Base-by-base conservation (phyloP, 2,329 filamentous ascomycete genomes). In the Coniochaeta sp. region DNA sequence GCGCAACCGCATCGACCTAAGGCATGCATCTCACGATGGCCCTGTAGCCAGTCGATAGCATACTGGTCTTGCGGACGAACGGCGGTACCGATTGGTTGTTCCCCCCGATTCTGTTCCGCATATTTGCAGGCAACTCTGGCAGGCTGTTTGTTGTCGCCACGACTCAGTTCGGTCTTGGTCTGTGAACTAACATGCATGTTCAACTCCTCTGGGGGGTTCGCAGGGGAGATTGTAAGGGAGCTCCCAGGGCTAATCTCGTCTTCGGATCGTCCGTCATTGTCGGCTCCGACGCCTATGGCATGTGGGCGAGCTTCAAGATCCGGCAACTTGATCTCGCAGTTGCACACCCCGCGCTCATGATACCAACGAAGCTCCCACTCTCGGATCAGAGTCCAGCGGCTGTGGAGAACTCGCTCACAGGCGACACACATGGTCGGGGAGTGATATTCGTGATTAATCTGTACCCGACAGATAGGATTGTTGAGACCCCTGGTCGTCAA, bases 301-400 rank as follows among this genome's bases (percentile, higher is more conserved):
- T 73, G 70, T 0, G 76, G 75, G 22, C 68, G 67, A 58, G 70
- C 65, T 7, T 65, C 42, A 1, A 74, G 64, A 19, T 70, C 66
- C 0, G 75, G 77, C 59, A 78, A 79, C 1, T 64, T 36, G 1
- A 74, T 71, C 0, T 68, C 64, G 57, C 77, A 79, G 26, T 65
- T 65, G 60, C 77, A 79, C 7, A 66, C 74, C 2, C 75, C 77
- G n/a, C 75, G 73, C 65, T 74, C 73, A 65, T 79, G 77, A 65
- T 77, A 74, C 69, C 72, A 79, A 14, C 72, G 73, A 64, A 78
- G 77, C 69, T 78, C 75, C 61, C 67, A 69, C 64, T 77, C 75
- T 5, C 72, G 65, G 55, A 78, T 74, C 59, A 77, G 68, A 0
- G 75, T 71, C 59, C 68, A 73, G 19, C 76, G 72, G 30, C 67